Percentiles rank a stretch among this genome's conserved stretches.
Conservation (phyloP, 805 yeast species). For the Candida vaughaniae region DNA sequence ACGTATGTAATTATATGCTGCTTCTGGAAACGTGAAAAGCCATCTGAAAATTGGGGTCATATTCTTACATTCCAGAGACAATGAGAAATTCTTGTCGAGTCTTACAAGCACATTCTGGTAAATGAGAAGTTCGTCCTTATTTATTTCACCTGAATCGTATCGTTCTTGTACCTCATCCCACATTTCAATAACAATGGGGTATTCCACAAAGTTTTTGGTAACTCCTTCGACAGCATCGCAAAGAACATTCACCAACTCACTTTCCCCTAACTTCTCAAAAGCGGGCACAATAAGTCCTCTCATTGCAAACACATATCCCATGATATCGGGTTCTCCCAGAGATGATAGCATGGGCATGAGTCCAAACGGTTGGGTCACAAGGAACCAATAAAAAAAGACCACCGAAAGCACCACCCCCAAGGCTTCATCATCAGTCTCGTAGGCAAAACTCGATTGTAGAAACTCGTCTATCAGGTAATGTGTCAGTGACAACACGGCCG, state of each 20-base stretch:
- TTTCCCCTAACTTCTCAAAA: conserved; percentile 6
- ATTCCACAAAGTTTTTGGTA: neutral
- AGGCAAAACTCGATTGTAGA: neutral
- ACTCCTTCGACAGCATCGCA: neutral
- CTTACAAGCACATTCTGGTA: neutral
- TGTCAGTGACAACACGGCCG: conserved; percentile 16
- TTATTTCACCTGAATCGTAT: neutral
- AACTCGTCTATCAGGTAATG: conserved; percentile 8
- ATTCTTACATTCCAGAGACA: conserved; percentile 9
- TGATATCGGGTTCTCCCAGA: conserved; percentile 18
- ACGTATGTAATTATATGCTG: conserved; percentile 17
- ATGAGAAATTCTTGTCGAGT: conserved; percentile 9
- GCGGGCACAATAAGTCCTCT: conserved; percentile 8
- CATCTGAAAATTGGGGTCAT: conserved; percentile 27
- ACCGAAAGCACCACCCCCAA: conserved; percentile 20
- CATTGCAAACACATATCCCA: conserved; percentile 21
- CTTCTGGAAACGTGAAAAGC: conserved; percentile 19
- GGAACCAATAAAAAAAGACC: conserved; percentile 22
- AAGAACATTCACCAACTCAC: neutral
- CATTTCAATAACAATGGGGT: neutral
- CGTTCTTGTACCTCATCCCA: neutral
- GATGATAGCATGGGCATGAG: conserved; percentile 24
- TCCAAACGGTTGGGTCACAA: conserved; percentile 27
- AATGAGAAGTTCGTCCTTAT: neutral
- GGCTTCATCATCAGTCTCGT: conserved; percentile 10